Evolutionary conservation across 208 protist species (phyloP), one percentile per base, ranked within the genome.

Genomic region (Herpetomonas tarakana): DNA sequence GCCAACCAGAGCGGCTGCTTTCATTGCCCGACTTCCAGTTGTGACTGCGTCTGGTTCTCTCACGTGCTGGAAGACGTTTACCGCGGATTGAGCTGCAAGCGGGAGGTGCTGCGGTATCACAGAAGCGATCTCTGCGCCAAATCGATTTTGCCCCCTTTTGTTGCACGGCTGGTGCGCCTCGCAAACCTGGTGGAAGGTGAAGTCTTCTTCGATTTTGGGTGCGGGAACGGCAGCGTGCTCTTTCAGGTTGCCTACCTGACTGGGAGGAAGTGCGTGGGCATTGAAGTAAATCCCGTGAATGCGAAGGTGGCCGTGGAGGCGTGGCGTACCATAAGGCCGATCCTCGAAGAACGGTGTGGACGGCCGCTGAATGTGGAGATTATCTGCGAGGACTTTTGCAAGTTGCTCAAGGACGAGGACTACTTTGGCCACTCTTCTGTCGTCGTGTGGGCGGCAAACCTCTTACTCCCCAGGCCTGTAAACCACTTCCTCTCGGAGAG

Each of bases 181-280:
- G 65, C 79, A 1, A 58, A 65, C 2, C 59, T 91, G 21, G 21
- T 62, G 9, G 0, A 68, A 11, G 21, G 44, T 16, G 82, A 89
- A n/a, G 75, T 71, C 2, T 92, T 96, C 58, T 93, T 86, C 44
- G 86, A 96, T 58, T 68, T 91, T 44, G 85, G 85, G 16, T 92
- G 89, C 52, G 89, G 86, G 2, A 93, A 91, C 68, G 88, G 88
- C 27, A 92, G 84, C 55, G 88, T 94, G n/a, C 65, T 94, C 21
- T 90, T 94, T 65, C 84, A 94, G 51, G 81, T 94, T 2, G 88
- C 84, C 4, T 60, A 75, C 12, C 29, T 83, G 65, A 94, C 88
- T 11, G 88, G 88, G 2, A 74, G 70, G 18, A 70, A 77, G 16
- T 91, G 83, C 52, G 75, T 94, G n/a, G 88, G 88, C 16, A 68